Evolutionary conservation across 139 green algal genomes (phyloP), one percentile per base, ranked within the genome.

Genomic region (Astrephomene gubernaculifera): DNA sequence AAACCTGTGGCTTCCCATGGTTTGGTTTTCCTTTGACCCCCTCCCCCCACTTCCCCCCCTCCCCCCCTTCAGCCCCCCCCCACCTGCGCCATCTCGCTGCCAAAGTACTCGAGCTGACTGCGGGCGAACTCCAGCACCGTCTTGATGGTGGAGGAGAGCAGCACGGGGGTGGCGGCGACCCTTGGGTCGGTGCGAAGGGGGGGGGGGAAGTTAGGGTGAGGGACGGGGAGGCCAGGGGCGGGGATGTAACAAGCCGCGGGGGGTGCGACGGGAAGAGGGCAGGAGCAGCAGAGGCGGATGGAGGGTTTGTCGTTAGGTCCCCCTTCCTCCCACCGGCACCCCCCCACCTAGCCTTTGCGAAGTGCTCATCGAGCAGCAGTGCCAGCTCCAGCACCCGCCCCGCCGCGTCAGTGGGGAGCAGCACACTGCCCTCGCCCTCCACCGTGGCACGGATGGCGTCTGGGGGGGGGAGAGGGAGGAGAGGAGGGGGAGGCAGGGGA

Each of bases 351-450:
- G 76, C 60, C n/a, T 10, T 25, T 1, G 60, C 31, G 31, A 75
- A 79, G 81, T 86, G 81, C 49, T 71, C 80, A 52, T 99, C 96
- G 71, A 99, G 89, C 74, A 96, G 22, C 41, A 98, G 83, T 25
- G 98, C 85, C 35, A 99, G 75, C 93, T 99, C 97, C 83, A 99
- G 88, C 71, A 98, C 85, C 19, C 97, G 90, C 0, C 96, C 96
- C 21, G 96, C 93, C 1, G 94, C 81, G 85, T 99, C 97, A 0
- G 96, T 87, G 4, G 97, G 96, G 25, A 99, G 91, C 21, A 99
- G 90, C 85, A 99, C 97, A 75, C 89, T 95, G 79, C 97, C 94
- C 52, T 91, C 89, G 27, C 68, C 83, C 22, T 92, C 85, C 67
- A 94, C 39, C 2, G 88, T 90, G 60, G 81, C 61, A 21, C 89